phyloP scores from a whole-genome alignment of 2,329 filamentous ascomycete species.

The Aquanectria penicillioides region DNA sequence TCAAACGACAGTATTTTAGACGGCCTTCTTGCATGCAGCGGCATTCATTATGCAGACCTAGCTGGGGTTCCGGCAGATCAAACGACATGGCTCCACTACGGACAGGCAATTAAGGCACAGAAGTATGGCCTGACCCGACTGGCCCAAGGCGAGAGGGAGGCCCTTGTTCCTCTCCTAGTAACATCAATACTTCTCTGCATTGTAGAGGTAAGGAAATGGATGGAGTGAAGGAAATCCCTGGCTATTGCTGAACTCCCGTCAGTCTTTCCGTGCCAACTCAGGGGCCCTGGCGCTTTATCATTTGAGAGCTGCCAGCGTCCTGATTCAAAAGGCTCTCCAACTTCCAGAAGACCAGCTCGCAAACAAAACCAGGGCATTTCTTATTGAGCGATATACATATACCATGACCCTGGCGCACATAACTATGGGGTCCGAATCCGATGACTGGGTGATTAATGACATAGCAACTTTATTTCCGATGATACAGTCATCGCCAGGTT shows the following conservation, averaged over 20 bases:
- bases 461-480: neutral
- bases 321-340: neutral
- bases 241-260: neutral
- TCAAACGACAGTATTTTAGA: neutral
- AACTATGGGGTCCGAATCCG: slow-evolving; percentile 4
- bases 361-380: neutral
- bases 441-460: slow-evolving; percentile 6
- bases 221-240: neutral
- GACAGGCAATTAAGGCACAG: slow-evolving; percentile 5
- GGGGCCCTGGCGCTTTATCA: slow-evolving; percentile 1
- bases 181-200: slow-evolving; percentile 7
- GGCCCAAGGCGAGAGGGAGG: neutral
- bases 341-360: neutral
- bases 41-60: slow-evolving; percentile 9
- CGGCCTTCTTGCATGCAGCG: slow-evolving; percentile 3
- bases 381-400: slow-evolving; percentile 1
- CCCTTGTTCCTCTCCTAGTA: neutral
- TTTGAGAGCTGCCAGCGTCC: neutral
- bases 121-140: slow-evolving; percentile 3
- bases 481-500: neutral
- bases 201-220: neutral
- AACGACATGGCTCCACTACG: slow-evolving; percentile 9
- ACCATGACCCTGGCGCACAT: slow-evolving; percentile 11
- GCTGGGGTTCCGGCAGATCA: neutral
- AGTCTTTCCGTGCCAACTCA: slow-evolving; percentile 5